Evolutionary conservation across 1,284 basidiomycete genomes (phyloP), one percentile per base, ranked within the genome.

Genomic region (Malassezia sp.): DNA sequence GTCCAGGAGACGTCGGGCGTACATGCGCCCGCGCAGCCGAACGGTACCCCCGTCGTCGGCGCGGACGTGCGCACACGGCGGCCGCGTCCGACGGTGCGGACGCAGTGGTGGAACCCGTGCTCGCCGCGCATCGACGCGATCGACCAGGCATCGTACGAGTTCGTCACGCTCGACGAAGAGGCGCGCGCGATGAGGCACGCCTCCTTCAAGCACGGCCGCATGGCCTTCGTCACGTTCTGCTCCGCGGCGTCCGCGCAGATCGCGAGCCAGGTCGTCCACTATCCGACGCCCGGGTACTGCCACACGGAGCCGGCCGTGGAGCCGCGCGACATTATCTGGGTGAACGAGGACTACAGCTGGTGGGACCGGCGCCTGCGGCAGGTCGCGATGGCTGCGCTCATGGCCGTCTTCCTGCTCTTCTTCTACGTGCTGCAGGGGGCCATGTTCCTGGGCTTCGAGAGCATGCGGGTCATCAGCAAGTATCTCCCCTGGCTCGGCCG

Each of bases 171-270:
- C 9, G 65, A 68, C 37, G 48, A 43, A 9, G 57, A 54, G 0
- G 65, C 63, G 2, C 44, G 50, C n/a, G 42, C 42, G 12, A 28
- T 53, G 6, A 50, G 60, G 28, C 51, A 52, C 15, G 32, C 44
- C 1, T 34, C 35, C 2, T 63, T 74, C 30, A 66, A 65, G 46
- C 70, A 62, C 83, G n/a, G 80, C 78, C 67, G 83, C 48, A 79
- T 81, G 7, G 91, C 88, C 0, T 97, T 95, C 66, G 85, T 96
- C n/a, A 96, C 91, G 0, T 95, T 97, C 60, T 85, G 91, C 71
- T 84, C 85, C 63, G 88, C 90, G 77, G 84, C 85, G 2, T 82
- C 82, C 60, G 86, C 89, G 1, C 90, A 97, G 82, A 82, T 85
- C 33, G 88, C 88, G 0, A 76, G 84, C 3, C 91, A 96, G 71